A percentile compares a stretch with the other conserved stretches of the same genome.
Evolutionary conservation across 208 protist species (phyloP).

Genomic region (Herpetomonas samuelpessoai): DNA sequence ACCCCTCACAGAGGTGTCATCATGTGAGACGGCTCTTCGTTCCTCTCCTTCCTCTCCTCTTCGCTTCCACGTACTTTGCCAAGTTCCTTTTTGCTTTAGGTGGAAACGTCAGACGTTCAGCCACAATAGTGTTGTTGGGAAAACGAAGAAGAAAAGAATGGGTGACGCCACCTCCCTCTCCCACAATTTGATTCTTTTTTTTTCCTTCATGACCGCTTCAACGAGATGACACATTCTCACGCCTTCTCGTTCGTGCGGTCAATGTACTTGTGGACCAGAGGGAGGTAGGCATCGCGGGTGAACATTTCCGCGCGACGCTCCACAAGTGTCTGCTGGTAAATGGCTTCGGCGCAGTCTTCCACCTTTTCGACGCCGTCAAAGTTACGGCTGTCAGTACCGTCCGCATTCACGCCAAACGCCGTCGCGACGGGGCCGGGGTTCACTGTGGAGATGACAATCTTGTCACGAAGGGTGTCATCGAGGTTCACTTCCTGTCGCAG

Average conservation of each 20-base stretch:
- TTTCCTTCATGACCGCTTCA: no score
- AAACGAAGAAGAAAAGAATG: no score
- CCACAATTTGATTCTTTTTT: no score
- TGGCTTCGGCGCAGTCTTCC: constrained; percentile 6
- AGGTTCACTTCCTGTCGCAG: constrained; percentile 3
- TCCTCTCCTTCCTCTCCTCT: no score
- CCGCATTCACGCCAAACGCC: constrained; percentile 10
- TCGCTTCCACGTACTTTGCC: no score
- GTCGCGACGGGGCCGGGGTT: constrained; percentile 12
- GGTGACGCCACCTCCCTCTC: no score
- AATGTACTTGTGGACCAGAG: constrained; percentile 2
- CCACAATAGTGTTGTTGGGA: no score
- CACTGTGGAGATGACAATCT: constrained; percentile 8
- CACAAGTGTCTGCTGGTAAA: constrained; percentile 13
- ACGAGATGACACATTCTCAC: no score
- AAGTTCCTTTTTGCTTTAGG: no score
- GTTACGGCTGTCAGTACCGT: not conserved
- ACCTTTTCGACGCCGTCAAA: constrained; percentile 2
- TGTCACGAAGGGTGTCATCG: not conserved
- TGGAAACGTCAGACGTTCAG: no score
- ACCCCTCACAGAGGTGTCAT: no score
- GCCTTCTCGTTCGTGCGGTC: not conserved
- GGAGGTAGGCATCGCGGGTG: constrained; percentile 2
- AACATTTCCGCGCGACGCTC: constrained; percentile 4
- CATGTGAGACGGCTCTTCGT: no score